These are phyloP conservation scores for Candida ulmi DNA, from an alignment of 805 yeast genomes.

Conservation along the genomic window DNA sequence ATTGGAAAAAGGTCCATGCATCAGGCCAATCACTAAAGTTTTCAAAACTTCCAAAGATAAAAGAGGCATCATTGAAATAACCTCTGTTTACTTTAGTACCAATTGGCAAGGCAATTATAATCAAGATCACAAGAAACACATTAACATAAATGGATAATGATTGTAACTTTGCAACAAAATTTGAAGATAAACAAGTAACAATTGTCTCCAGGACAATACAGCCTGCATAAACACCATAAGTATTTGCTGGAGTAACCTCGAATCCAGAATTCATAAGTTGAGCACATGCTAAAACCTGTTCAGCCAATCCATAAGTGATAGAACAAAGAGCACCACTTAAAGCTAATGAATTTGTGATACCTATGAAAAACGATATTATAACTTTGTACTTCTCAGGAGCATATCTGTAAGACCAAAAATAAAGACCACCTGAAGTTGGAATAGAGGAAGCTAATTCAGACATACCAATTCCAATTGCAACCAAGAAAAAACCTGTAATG, in stretches of 20 bases:
- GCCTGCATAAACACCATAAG: slow-evolving; percentile 57
- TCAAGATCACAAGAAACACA: slow-evolving; percentile 41
- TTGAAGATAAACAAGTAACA: slow-evolving; percentile 48
- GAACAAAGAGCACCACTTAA: slow-evolving; percentile 58
- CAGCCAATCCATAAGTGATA: slow-evolving; percentile 59
- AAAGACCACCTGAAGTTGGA: slow-evolving; percentile 70
- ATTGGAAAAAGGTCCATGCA: slow-evolving; percentile 51
- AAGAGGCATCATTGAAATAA: slow-evolving; percentile 42
- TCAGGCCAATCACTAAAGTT: slow-evolving; percentile 49
- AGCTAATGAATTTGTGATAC: slow-evolving; percentile 62
- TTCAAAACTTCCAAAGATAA: slow-evolving; percentile 47
- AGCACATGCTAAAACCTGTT: slow-evolving; percentile 48
- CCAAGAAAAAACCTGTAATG: slow-evolving; percentile 45
- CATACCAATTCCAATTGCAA: slow-evolving; percentile 51
- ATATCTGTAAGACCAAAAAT: slow-evolving; percentile 56
- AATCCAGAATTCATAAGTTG: slow-evolving; percentile 38
- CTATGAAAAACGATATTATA: slow-evolving; percentile 53
- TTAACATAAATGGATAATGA: slow-evolving; percentile 48
- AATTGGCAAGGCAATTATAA: slow-evolving; percentile 54
- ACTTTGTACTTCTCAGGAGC: slow-evolving; percentile 46
- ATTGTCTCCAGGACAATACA: slow-evolving; percentile 42
- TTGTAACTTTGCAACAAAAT: slow-evolving; percentile 49
- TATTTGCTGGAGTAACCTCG: slow-evolving; percentile 41
- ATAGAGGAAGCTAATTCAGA: slow-evolving; percentile 56
- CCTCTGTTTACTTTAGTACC: slow-evolving; percentile 34